Evolutionary conservation across 306 rosid species (phyloP).

Genomic region (Senna tora): DNA sequence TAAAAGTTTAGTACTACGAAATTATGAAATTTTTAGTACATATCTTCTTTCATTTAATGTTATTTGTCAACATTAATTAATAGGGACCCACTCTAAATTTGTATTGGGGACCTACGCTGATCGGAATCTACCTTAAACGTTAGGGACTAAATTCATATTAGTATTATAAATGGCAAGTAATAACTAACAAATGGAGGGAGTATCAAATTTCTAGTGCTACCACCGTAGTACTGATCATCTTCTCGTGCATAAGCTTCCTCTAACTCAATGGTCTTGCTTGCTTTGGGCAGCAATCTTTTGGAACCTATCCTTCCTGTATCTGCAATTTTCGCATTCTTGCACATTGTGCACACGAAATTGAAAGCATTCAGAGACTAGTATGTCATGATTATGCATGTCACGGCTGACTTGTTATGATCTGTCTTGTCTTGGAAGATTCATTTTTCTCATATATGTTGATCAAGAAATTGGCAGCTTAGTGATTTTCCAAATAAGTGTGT

Average conservation of each 20-base stretch:
- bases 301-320: neutral
- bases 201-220: too few species aligned
- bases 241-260: conserved; percentile 21
- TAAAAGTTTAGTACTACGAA: too few species aligned
- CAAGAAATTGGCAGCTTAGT: neutral
- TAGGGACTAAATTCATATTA: too few species aligned
- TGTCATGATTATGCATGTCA: conserved; percentile 1
- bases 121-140: too few species aligned
- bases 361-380: neutral
- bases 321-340: conserved; percentile 10
- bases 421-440: conserved; percentile 6
- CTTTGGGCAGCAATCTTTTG: neutral
- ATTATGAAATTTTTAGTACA: too few species aligned
- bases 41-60: too few species aligned
- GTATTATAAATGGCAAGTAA: too few species aligned
- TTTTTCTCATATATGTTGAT: neutral
- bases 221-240: too few species aligned
- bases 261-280: neutral
- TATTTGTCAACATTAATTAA: too few species aligned
- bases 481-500: neutral
- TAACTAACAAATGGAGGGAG: too few species aligned
- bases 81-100: too few species aligned
- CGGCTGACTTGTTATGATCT: conserved; percentile 8
- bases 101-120: too few species aligned
- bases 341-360: neutral